Base-by-base conservation (phyloP, 805 yeast genomes). In the Starmerella vaccinii region DNA sequence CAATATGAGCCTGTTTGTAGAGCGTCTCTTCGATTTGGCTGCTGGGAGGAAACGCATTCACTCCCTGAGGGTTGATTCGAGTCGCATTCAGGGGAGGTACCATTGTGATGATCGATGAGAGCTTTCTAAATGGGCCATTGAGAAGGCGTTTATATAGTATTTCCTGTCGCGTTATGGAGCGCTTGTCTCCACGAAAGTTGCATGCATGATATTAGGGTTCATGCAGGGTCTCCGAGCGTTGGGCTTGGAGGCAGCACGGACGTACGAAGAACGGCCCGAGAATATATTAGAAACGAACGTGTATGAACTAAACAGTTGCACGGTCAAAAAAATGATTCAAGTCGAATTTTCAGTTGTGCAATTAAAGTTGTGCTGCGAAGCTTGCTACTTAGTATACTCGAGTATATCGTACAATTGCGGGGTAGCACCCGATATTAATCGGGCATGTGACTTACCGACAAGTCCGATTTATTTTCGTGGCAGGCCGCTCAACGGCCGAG, bases 31-130 rank as follows among this genome's bases (percentile, higher is more conserved):
- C 74, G 50, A 71, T 63, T 53, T 67, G 69, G 44, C 71, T 65
- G 56, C 68, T 68, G 32, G 63, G 64, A 13, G 67, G 69, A 54
- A 52, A 60, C 15, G 72, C 70, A 59, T 64, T 66, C 47, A 71
- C 69, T 55, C 74, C 74, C 49, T 60, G 52, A 22, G 74, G 74
- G 59, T 70, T 71, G 37, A 70, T 61, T 29, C 67, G 63, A 16
- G 74, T 70, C 49, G 64, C 63, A 59, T 70, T 70, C 50, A 70
- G 33, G 24, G 43, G 43, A 37, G 40, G 40, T 7, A 16, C 40
- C 40, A 37, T 41, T 16, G 9, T 26, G 34, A n/a, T 9, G 26
- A 16, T 39, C 15, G 19, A 16, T 26, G 5, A 7, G 21, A 7
- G 16, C 29, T 41, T 18, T n/a, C 40, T 19, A 19, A 5, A 13